Evolutionary conservation across 1,284 basidiomycete species (phyloP).

Genomic region (Boletus hoseneyae): DNA sequence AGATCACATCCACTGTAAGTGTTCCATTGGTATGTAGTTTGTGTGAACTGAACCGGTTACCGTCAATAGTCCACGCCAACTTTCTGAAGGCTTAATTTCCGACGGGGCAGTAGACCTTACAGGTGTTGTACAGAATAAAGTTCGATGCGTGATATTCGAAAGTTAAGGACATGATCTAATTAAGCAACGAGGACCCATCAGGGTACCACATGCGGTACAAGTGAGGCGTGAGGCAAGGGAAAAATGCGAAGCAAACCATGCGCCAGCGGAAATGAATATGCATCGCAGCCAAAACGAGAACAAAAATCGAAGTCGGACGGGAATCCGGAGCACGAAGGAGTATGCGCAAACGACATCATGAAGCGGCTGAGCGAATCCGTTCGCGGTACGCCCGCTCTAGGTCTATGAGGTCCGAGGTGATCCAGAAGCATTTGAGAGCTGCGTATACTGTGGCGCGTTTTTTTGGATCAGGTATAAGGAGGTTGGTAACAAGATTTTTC

Average conservation of each 20-base stretch:
- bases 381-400: slow-evolving; percentile 57
- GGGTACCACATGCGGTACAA: slow-evolving; percentile 2
- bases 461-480: slow-evolving; percentile 55
- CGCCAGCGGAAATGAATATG: slow-evolving; percentile 2
- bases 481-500: slow-evolving; percentile 48
- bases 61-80: slow-evolving; percentile 66
- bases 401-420: slow-evolving; percentile 53
- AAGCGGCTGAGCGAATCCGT: slow-evolving; percentile 39
- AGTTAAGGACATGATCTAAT: slow-evolving; percentile 2
- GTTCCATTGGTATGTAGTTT: slow-evolving; percentile 3
- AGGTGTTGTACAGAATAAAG: slow-evolving; percentile 6
- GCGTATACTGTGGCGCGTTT: slow-evolving; percentile 57
- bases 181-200: neutral
- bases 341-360: slow-evolving; percentile 9
- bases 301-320: neutral
- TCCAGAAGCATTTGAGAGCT: slow-evolving; percentile 63
- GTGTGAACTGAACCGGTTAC: neutral
- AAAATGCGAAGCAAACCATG: neutral
- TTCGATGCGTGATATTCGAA: slow-evolving; percentile 5
- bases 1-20: slow-evolving; percentile 51
- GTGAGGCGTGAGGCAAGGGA: neutral
- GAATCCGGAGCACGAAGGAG: neutral
- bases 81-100: slow-evolving; percentile 61
- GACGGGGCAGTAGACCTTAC: neutral
- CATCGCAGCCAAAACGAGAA: neutral